These are phyloP conservation scores for Wallacemonas rigidus DNA, from an alignment of 208 protist genomes.

Conservation along the genomic window DNA sequence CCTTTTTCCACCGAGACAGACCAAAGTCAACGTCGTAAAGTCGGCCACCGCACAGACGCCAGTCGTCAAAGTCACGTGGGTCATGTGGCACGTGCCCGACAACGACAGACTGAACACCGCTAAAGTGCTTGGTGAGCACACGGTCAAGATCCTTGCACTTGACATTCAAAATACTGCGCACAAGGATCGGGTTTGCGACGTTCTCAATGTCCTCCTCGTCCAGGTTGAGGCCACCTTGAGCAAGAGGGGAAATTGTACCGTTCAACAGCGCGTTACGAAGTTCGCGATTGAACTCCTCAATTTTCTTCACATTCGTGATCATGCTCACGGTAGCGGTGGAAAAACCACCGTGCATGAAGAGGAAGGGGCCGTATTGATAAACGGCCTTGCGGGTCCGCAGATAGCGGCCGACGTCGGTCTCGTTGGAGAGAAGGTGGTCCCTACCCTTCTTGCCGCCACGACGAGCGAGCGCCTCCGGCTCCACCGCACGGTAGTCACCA, in stretches of 20 bases:
- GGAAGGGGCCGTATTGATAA: conserved; percentile 77
- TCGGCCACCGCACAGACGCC: conserved; percentile 68
- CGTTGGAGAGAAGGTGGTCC: conserved; percentile 65
- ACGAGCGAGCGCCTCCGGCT: conserved; percentile 45
- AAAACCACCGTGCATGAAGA: conserved; percentile 93
- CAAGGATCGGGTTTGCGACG: conserved; percentile 85
- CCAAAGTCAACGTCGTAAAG: conserved; percentile 91
- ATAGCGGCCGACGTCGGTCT: conserved; percentile 68
- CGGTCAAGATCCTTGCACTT: conserved; percentile 72
- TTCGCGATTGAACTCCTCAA: conserved; percentile 80
- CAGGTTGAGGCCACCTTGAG: conserved; percentile 57
- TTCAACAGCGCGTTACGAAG: conserved; percentile 66
- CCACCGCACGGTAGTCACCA: conserved; percentile 79
- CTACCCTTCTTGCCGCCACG: conserved; percentile 66
- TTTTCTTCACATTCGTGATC: conserved; percentile 70
- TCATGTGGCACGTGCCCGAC: conserved; percentile 90
- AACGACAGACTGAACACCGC: conserved; percentile 79
- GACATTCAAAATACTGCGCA: conserved; percentile 81
- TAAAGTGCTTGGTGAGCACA: conserved; percentile 76
- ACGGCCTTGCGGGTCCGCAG: conserved; percentile 78
- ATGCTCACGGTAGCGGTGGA: conserved; percentile 70
- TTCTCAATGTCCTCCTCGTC: conserved; percentile 62
- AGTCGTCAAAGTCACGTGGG: conserved; percentile 75
- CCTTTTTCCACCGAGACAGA: conserved; percentile 89
- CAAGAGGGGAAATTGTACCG: conserved; percentile 64